A percentile compares a stretch with the other conserved stretches of the same genome.
Evolutionary conservation across 768 basidiomycete species (phyloP).

Genomic region (Suillus hirtellus): DNA sequence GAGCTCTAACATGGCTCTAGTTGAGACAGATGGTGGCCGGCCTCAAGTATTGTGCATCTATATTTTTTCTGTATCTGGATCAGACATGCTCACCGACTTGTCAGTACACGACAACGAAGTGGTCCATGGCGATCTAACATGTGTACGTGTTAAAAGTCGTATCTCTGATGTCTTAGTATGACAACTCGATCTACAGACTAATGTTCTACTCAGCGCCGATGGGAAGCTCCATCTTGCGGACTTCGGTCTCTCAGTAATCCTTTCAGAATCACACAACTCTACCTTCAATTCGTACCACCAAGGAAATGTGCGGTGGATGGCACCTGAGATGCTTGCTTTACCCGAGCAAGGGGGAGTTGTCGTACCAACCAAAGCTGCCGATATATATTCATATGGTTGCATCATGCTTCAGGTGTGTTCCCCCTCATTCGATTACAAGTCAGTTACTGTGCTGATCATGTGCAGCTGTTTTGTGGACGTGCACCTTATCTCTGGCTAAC

Average conservation of each 20-base stretch:
- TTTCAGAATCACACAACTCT: constrained; percentile 36
- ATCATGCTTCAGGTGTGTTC: constrained; percentile 26
- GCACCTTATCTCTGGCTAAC: too few species aligned
- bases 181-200: constrained; percentile 27
- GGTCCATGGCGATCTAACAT: constrained; percentile 11
- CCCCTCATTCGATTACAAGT: constrained; percentile 26
- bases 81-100: not conserved
- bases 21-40: constrained; percentile 7
- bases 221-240: constrained; percentile 36
- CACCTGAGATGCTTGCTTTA: constrained; percentile 33
- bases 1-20: not conserved
- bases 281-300: constrained; percentile 30
- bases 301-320: constrained; percentile 41
- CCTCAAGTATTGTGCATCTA: constrained; percentile 11
- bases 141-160: constrained; percentile 13
- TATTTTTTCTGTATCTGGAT: not conserved
- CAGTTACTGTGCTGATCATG: too few species aligned
- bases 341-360: constrained; percentile 15
- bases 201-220: constrained; percentile 36
- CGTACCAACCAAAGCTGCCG: constrained; percentile 27
- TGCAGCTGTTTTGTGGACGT: too few species aligned
- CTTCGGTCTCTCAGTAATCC: constrained; percentile 40
- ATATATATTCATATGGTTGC: constrained; percentile 43
- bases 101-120: constrained; percentile 12
- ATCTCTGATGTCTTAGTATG: not conserved